Percentiles rank a stretch among this genome's conserved stretches.
Evolutionary conservation across 805 yeast genomes (phyloP).

Genomic region (Wilhelminamyces savonicus): DNA sequence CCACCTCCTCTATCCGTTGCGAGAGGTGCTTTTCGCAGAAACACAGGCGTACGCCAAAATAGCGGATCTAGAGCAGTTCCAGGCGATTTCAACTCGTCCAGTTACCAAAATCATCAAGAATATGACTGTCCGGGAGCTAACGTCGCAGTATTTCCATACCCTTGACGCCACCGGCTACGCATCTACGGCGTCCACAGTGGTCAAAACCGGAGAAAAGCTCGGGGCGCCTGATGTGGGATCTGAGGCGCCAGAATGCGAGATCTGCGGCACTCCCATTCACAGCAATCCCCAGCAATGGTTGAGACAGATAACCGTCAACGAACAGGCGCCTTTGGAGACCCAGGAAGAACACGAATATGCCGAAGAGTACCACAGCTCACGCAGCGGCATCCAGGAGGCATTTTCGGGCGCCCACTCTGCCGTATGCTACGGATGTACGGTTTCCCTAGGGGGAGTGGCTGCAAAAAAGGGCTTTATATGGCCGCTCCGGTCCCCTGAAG

Average conservation of each 20-base stretch:
- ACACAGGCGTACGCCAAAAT: slow-evolving; percentile 49
- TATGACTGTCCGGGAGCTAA: slow-evolving; percentile 77
- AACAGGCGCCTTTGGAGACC: slow-evolving; percentile 42
- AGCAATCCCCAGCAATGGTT: slow-evolving; percentile 64
- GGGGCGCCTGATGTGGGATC: slow-evolving; percentile 35
- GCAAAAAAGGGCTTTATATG: slow-evolving; percentile 23
- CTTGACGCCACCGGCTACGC: slow-evolving; percentile 74
- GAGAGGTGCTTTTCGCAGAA: slow-evolving; percentile 71
- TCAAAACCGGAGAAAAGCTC: slow-evolving; percentile 79
- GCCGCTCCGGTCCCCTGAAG: slow-evolving; percentile 23
- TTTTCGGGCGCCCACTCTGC: slow-evolving; percentile 6
- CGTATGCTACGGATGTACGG: slow-evolving; percentile 77
- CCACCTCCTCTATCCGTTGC: slow-evolving; percentile 59
- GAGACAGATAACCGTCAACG: slow-evolving; percentile 56
- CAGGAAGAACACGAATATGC: slow-evolving; percentile 32
- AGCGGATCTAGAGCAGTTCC: slow-evolving; percentile 29
- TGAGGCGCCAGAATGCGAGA: slow-evolving; percentile 34
- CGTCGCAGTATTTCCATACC: slow-evolving; percentile 61
- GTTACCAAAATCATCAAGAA: slow-evolving; percentile 49
- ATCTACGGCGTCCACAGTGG: slow-evolving; percentile 87
- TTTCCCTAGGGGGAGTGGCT: slow-evolving; percentile 43
- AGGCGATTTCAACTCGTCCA: slow-evolving; percentile 12
- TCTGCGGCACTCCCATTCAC: slow-evolving; percentile 53
- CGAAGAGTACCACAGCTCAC: slow-evolving; percentile 6
- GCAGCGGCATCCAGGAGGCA: slow-evolving; percentile 9